Base-by-base conservation (phyloP, 2,329 filamentous ascomycete species). In the Dactylellina cionopaga region DNA sequence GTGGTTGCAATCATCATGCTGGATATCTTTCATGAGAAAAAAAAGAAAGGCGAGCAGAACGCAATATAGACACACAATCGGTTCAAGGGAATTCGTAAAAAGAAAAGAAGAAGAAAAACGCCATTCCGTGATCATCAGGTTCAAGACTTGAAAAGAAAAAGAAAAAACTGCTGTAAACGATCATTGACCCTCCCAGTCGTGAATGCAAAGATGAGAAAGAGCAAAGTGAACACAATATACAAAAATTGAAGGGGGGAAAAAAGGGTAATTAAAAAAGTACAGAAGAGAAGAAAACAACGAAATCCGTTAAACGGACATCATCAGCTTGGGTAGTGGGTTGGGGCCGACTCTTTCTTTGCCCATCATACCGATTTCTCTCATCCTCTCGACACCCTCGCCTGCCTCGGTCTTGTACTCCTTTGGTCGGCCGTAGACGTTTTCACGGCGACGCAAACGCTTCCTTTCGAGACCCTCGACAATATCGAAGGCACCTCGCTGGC, bases 401-500 rank as follows among this genome's bases (percentile, higher is more conserved):
- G 91, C 92, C 77, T 89, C 85, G 59, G 91, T 88, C 77, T 87
- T 89, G 74, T 87, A 86, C 76, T 89, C 87, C 78, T 92, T n/a
- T n/a, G n/a, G 86, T 77, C 92, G 91, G 79, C 92, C 89, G 82
- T 91, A 96, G 78, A 92, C 90, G 81, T 97, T 96, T 81, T 98
- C 93, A 82, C 90, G 92, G 76, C 95, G 90, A 75, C 95, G 89
- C 82, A 95, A 91, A 24, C 93, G 90, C 83, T 96, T 98, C 81
- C 91, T 90, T 83, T 99, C 95, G 0, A 99, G 86, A 6, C 95
- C 95, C 80, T 96, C 96, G 81, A 97, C 91, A 74, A 97, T 99
- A 80, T 98, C 95, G 76, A 99, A 96, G 33, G 95, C 93, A n/a
- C 92, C 92, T 74, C 95, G 90, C 7, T 92, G 86, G 75, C 95